A percentile compares a stretch with the other conserved stretches of the same genome.
Evolutionary conservation across 1,139 yeast genomes (phyloP).

Genomic region (Blastobotrys buckinghamii): DNA sequence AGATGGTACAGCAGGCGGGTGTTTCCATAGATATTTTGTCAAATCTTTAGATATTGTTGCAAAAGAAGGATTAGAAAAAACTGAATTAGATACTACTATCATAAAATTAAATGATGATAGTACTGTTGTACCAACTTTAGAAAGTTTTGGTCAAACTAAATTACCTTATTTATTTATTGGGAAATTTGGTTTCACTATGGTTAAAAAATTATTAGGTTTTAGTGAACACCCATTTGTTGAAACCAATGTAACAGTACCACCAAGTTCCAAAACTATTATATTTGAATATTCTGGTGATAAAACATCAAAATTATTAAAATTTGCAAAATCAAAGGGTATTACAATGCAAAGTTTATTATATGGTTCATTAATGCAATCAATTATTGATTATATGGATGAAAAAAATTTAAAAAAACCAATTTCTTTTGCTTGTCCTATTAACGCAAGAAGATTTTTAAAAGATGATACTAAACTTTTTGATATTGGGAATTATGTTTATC

Average conservation of each 20-base stretch:
- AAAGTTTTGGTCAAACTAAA: constrained; percentile 5
- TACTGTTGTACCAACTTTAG: neutral
- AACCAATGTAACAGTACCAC: constrained; percentile 7
- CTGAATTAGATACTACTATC: neutral
- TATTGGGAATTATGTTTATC: constrained; percentile 20
- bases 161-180: neutral
- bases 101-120: neutral
- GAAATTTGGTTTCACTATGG: neutral
- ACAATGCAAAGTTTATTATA: constrained; percentile 8
- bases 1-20: constrained; percentile 23
- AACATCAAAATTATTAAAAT: constrained; percentile 9
- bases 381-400: neutral
- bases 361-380: constrained; percentile 5
- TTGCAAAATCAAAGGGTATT: neutral
- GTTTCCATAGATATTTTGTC: constrained; percentile 19
- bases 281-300: constrained; percentile 11
- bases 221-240: neutral
- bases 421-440: constrained; percentile 17
- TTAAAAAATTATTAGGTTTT: constrained; percentile 7
- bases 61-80: neutral
- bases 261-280: constrained; percentile 14
- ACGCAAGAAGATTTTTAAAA: constrained; percentile 18
- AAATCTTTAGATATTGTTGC: constrained; percentile 7
- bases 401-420: neutral
- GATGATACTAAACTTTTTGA: neutral